Evolutionary conservation across 2,329 filamentous ascomycete genomes (phyloP), one percentile per base, ranked within the genome.

Genomic region (Escovopsis sp.): DNA sequence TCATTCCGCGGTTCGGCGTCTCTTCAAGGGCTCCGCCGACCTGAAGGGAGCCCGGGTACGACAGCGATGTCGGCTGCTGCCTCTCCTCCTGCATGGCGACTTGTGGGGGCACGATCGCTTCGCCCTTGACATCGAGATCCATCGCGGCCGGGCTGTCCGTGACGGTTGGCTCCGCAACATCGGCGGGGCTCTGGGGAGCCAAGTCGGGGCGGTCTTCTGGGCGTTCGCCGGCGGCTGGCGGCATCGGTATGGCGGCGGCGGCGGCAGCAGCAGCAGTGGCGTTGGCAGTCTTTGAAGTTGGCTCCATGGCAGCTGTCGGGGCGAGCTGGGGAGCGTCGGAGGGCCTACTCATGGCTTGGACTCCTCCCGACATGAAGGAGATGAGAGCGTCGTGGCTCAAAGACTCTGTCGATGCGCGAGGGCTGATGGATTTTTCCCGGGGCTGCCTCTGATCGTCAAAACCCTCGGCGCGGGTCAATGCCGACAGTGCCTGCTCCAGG

Each of bases 321-420:
- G 61, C 63, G 29, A 55, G 43, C 47, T 56, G 63, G n/a, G 69
- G 66, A 47, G 64, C 66, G 55, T 76, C 72, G 43, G 67, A 62
- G n/a, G 71, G 61, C 45, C 70, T 71, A 54, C 71, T 76, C 62
- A 77, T 71, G 38, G 63, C 63, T 47, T 69, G 60, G 20, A 66
- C 64, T 43, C 62, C 67, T 36, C 67, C 68, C 31, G 72, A 70
- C 61, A 76, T 66, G 38, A 78, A 61, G 15, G 71, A 70, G 16
- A 66, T 63, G 27, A 78, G 58, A 29, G 66, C 70, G 45, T 62
- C 67, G 41, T 73, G 71, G n/a, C 64, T 63, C 15, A 71, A 68
- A 41, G 74, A 73, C 34, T 74, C 70, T 53, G 64, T 74, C 39
- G 62, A 65, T 31, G 63, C 64, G 32, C 63, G 58, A 41, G 62